These are phyloP conservation scores for Triticum urartu DNA, from an alignment of 176 grass and related monocot genomes.

Conservation along the genomic window DNA sequence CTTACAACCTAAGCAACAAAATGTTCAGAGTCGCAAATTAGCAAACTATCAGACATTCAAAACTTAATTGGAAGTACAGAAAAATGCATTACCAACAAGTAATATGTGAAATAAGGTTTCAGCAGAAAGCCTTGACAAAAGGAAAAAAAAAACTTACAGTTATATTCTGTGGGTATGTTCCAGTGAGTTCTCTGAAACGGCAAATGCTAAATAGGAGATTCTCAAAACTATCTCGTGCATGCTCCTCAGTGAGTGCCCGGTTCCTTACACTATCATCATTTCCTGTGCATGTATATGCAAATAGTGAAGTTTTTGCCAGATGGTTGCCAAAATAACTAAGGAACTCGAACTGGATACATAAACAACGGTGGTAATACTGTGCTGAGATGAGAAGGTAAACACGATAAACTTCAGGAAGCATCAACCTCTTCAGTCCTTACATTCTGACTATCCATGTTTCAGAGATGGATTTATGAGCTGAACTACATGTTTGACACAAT, in stretches of 20 bases:
- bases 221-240: conserved; percentile 97
- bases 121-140: conserved; percentile 13
- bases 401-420: background rate
- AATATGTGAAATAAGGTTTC: background rate
- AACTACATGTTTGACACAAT: background rate
- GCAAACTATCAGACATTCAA: background rate
- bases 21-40: background rate
- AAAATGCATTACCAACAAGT: background rate
- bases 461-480: background rate
- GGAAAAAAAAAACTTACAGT: conserved; percentile 53
- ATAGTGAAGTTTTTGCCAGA: background rate
- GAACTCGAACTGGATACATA: background rate
- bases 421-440: background rate
- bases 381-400: background rate
- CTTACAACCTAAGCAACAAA: conserved; percentile 63
- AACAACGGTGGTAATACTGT: background rate
- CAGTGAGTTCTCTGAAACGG: conserved; percentile 92
- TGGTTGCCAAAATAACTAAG: background rate
- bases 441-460: background rate
- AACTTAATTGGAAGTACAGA: background rate
- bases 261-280: conserved; percentile 73
- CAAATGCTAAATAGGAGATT: conserved; percentile 95
- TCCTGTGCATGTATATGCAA: conserved; percentile 46
- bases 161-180: conserved; percentile 86
- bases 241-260: conserved; percentile 84